Evolutionary conservation across 805 yeast species (phyloP), one percentile per base, ranked within the genome.

Genomic region (Groenewaldozyma salmanticensis): DNA sequence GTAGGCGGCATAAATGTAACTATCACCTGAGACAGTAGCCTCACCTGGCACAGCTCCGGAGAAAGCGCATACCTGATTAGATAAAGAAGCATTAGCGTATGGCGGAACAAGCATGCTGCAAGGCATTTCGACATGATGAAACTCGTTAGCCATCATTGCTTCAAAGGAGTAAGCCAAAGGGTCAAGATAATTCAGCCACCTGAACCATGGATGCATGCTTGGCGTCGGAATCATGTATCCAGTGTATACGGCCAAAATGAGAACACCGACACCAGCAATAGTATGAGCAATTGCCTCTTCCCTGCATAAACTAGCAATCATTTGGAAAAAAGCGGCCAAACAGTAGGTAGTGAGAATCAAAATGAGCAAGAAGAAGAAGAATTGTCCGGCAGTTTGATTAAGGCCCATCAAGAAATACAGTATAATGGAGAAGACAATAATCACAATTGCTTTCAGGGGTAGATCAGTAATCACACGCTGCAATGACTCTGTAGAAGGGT

Each of bases 401-500:
- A 75, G 58, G 47, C 67, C 60, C 5, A 80, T 60, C 67, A 82
- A 60, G 60, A 81, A 82, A 57, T 75, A 79, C 21, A 72, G 52
- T 20, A 74, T 61, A 35, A 77, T 48, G 33, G 68, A 54, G 57
- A 77, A 78, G 18, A 57, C 51, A 18, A 73, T 52, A 21, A 68
- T 53, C 31, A 70, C 65, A 27, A 67, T 47, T 22, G 73, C 45
- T 59, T 81, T 81, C 41, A 75, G 66, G 2, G 90, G 88, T 44
- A 82, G 58, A 38, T 75, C 79, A 2, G 83, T 70, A 3, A 79
- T 44, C 35, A 77, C 65, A 4, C 75, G 65, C 0, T 85, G 79
- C 3, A 82, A 50, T 1, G 85, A 81, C 53, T 81, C 90, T 2
- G 84, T 77, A 11, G 85, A 70, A 2, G 88, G 87, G 44, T 77